Percentiles rank a stretch among this genome's conserved stretches.
These are phyloP conservation scores for Nyctanthes arbortristis DNA, from an alignment of 257 asterid species.

Conservation along the genomic window DNA sequence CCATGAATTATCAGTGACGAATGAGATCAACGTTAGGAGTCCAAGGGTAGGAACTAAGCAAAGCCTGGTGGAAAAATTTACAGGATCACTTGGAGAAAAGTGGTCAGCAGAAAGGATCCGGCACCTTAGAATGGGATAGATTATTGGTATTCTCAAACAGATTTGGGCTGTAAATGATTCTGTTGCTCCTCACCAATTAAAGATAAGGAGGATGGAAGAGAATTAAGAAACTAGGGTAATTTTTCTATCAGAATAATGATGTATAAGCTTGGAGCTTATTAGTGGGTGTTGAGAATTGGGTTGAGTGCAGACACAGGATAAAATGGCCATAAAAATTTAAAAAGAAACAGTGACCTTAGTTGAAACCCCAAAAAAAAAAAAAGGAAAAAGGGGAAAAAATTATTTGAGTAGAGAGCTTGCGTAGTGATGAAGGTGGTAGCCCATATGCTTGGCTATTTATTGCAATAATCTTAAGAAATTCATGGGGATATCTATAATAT, in stretches of 20 bases:
- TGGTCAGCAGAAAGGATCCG: not conserved
- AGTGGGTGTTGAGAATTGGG: not conserved
- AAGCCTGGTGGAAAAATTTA: not conserved
- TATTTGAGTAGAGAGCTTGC: not conserved
- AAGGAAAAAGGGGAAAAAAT: too few relatives aligned
- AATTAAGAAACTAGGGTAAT: not conserved
- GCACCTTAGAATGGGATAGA: not conserved
- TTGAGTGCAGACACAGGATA: not conserved
- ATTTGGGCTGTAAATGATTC: not conserved
- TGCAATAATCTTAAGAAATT: too few relatives aligned
- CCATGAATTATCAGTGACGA: not conserved
- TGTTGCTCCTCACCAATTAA: not conserved
- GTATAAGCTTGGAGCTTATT: not conserved
- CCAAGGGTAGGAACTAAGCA: not conserved
- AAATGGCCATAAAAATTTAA: too few relatives aligned
- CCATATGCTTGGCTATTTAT: too few relatives aligned
- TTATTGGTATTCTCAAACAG: not conserved
- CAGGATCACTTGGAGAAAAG: not conserved
- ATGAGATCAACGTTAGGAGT: not conserved
- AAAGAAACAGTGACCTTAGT: not conserved
- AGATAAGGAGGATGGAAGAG: not conserved
- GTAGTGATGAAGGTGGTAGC: not conserved
- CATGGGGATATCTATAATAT: not conserved
- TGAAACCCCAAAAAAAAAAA: not conserved
- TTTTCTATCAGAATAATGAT: not conserved